Evolutionary conservation across 352 stramenopile species (phyloP), one percentile per base, ranked within the genome.

Genomic region (Phytophthora pinifolia): DNA sequence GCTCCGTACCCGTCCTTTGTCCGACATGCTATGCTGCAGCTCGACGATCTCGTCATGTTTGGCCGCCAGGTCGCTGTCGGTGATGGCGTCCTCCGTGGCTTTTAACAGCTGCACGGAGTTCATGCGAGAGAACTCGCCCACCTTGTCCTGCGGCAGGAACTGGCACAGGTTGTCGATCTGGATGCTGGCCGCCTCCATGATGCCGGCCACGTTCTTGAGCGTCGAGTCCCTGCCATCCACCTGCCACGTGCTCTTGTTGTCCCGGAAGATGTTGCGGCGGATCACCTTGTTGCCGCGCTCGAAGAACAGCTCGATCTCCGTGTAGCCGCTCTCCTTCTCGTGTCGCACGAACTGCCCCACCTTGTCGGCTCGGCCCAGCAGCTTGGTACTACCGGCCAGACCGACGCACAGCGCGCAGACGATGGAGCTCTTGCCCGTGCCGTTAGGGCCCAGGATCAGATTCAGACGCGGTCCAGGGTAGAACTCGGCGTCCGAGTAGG

Each of bases 151-250:
- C 2, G 97, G 97, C 18, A 99, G 67, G 59, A 99, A 99, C 39
- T 98, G 98, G 54, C 96, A 99, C 30, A 99, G 77, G 62, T 99
- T 99, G 70, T 98, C 93, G 64, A 99, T 96, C 56, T 97, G 83
- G 56, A 99, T 99, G 32, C 94, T 83, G n/a, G 90, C 74, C 13
- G 74, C 61, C 33, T 86, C 62, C 51, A 98, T 94, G 6, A 98
- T 54, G 12, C 88, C 67, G 6, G 62, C 69, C 22, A 96, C 70
- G 9, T 79, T 73, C 54, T 88, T 91, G 4, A 89, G 74, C 36
- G 78, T 88, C 25, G 76, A 62, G 42, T 89, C 79, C 20, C 66
- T 76, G 14, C 76, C 82, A 39, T 96, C 76, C 22, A 96, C 66
- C 46, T 86, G 76, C 86, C 86, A 96, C 45, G 77, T 77, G 51